Base-by-base conservation (phyloP, 2,329 filamentous ascomycete genomes). In the Fonsecaea pedrosoi region DNA sequence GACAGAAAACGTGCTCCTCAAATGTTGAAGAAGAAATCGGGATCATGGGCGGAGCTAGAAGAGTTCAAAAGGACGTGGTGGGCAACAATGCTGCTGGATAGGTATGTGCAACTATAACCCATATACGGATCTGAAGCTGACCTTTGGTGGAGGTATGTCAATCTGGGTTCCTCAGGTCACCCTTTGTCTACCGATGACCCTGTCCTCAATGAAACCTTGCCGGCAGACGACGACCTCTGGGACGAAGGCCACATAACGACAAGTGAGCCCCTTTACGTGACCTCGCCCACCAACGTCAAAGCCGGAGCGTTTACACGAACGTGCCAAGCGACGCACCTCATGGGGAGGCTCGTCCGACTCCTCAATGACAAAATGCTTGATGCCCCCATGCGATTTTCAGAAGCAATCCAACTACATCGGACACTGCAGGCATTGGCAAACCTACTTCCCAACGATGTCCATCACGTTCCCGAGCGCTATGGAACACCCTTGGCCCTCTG, bases 321-420 rank as follows among this genome's bases (percentile, higher is more conserved):
- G 5, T 77, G 75, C 55, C 77, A 79, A 66, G 76, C 76, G n/a
- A 69, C 69, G 13, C 75, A 78, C 63, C 67, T 78, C 9, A 68
- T 78, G 1, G 77, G 77, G 1, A 75, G 75, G 60, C 72, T 77
- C 2, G 61, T 77, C 13, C 65, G 71, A 1, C 73, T 78, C 42
- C 61, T 75, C 35, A 74, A 77, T 57, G 77, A 79, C 58, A 65
- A 62, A 25, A 62, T 63, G 3, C 62, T 75, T 15, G 74, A 77
- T 13, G 25, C 72, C 2, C 68, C 75, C 21, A 75, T 75, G 69
- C 72, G 71, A 18, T 77, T 76, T 61, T 66, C 73, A 7, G 74
- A 77, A 64, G 77, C 76, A 2, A 70, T 76, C 15, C 77, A 78
- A 59, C 69, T 79, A 7, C 71, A 75, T 60, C 72, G 74, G 1